Base-by-base conservation (phyloP, 2,329 filamentous ascomycete genomes). In the Knufia petricola region DNA sequence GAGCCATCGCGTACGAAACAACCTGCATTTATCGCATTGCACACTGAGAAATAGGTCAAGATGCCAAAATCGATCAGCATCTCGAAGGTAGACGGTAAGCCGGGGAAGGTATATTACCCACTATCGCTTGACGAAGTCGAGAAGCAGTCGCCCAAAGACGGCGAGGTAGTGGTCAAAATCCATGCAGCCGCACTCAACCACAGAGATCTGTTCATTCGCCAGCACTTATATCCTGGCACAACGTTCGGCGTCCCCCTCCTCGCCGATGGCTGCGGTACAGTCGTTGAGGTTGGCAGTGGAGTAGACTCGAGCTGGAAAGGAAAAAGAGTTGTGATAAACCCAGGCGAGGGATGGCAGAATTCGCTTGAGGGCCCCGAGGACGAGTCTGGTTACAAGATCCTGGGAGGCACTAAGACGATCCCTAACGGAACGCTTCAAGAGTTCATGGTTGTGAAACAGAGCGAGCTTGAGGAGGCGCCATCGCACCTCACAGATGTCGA, bases 171-270 rank as follows among this genome's bases (percentile, higher is more conserved):
- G 4, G 71, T 96, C 53, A 80, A 79, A 60, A 72, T 96, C 61
- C 76, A 78, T 30, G 85, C 88, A 45, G 85, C 83, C 1, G 84
- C 90, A 12, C 80, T 96, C 44, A 96, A 96, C 72, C 92, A 96
- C 71, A 85, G 89, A 59, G 92, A 96, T 66, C 79, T 94, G 58
- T 96, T 95, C 71, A 85, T 94, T 67, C 85, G 90, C 48, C 88
- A 92, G 66, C 84, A 89, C 62, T 79, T 94, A 34, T 96, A 96
- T 71, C 90, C 90, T 0, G 84, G 79, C 58, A 84, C 87, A 46
- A 83, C 84, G 10, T 94, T 94, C 65, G 75, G 78, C 32, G 73
- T 81, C 4, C 87, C 90, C 1, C 70, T 96, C 36, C 76, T 94
- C 21, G 81, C 88, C 52, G 90, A 96, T 63, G 90, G 87, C 55